Conservation (phyloP, 768 basidiomycete genomes). For the Panaeolus cyanescens region DNA sequence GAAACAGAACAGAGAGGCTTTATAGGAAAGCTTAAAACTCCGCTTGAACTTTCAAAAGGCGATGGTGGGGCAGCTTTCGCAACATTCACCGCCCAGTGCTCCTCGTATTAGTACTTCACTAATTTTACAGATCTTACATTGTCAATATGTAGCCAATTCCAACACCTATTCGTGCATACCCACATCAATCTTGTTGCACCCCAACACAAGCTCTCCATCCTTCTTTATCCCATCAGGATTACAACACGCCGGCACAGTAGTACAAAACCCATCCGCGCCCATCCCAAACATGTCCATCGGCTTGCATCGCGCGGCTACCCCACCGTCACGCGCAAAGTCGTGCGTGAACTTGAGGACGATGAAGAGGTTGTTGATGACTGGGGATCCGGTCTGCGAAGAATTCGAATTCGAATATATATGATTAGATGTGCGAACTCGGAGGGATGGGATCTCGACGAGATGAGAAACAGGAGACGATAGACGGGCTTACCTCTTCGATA, state of each 20-base stretch:
- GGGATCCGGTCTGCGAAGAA: neutral
- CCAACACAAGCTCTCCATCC: neutral
- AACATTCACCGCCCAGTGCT: too few relatives aligned
- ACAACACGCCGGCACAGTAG: neutral
- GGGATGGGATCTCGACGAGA: too few relatives aligned
- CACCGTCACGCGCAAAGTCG: neutral
- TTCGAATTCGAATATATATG: too few relatives aligned
- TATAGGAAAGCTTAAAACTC: too few relatives aligned
- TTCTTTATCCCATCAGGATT: neutral
- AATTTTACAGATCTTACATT: too few relatives aligned
- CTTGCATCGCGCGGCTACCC: neutral
- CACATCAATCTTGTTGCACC: neutral
- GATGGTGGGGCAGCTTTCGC: too few relatives aligned
- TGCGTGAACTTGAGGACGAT: neutral
- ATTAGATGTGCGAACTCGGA: too few relatives aligned
- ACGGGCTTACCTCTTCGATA: neutral
- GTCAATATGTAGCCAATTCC: too few relatives aligned
- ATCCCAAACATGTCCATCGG: neutral
- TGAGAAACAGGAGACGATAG: too few relatives aligned
- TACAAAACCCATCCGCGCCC: neutral
- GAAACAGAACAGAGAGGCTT: too few relatives aligned
- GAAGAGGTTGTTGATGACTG: neutral
- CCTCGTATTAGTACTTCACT: too few relatives aligned
- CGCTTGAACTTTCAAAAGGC: too few relatives aligned
- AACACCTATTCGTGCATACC: neutral